Percentiles rank a stretch among this genome's conserved stretches.
These are phyloP conservation scores for Kodamaea suecica DNA, from an alignment of 1,139 yeast species.

Conservation along the genomic window DNA sequence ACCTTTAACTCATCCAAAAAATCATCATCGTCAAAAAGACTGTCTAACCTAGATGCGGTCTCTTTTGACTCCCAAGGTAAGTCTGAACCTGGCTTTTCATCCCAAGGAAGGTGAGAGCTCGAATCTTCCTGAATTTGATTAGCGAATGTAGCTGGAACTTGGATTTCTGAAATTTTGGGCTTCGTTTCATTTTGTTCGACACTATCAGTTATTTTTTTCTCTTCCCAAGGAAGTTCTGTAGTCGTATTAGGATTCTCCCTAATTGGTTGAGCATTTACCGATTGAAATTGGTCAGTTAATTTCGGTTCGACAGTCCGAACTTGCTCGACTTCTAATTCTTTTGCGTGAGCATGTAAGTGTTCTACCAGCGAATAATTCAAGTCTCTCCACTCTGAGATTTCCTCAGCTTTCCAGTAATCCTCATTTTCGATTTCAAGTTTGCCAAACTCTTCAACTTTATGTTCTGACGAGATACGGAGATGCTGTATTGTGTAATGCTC, in stretches of 20 bases:
- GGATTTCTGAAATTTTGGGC: no score
- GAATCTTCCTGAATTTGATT: no score
- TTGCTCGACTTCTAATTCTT: background rate
- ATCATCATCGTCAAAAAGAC: constrained; percentile 18
- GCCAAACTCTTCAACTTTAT: background rate
- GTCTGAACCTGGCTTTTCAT: background rate
- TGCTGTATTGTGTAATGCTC: constrained; percentile 2
- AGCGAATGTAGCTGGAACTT: no score
- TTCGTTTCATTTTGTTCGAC: no score
- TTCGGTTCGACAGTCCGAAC: no score
- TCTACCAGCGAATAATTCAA: background rate
- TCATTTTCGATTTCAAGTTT: background rate
- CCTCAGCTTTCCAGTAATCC: constrained; percentile 1
- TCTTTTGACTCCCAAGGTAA: constrained; percentile 1
- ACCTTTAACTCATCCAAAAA: constrained; percentile 12
- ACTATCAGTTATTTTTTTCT: background rate
- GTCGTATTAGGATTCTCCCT: no score
- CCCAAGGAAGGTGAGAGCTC: constrained; percentile 6
- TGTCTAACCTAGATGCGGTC: background rate
- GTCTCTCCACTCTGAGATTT: background rate
- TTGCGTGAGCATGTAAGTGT: background rate
- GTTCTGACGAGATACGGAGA: background rate
- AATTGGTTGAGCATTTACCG: no score
- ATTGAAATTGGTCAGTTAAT: no score
- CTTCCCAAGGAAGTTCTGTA: background rate